phyloP scores from a whole-genome alignment of 2,329 filamentous ascomycete genomes.

The Stylonectria norvegica region DNA sequence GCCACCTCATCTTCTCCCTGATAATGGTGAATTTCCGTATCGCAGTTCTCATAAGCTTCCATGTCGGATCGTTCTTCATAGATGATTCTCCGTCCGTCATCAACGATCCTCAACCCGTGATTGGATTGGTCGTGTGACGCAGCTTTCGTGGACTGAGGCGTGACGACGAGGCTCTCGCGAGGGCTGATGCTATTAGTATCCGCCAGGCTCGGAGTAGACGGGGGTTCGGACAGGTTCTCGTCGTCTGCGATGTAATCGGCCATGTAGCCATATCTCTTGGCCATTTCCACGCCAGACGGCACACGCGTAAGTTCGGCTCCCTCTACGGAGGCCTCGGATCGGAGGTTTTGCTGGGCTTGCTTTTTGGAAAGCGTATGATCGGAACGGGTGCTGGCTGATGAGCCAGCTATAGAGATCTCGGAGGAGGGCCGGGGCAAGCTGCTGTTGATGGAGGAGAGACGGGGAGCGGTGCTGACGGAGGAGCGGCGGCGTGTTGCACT shows the following conservation, averaged over 20 bases:
- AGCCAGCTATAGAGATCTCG: slow-evolving; percentile 18
- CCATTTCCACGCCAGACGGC: slow-evolving; percentile 27
- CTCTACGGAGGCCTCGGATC: slow-evolving; percentile 10
- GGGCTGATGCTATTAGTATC: slow-evolving; percentile 31
- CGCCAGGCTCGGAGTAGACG: slow-evolving; percentile 29
- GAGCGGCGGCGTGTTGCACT: slow-evolving; percentile 7
- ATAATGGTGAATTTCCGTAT: slow-evolving; percentile 22
- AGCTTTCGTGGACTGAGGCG: slow-evolving; percentile 20
- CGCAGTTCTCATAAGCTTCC: slow-evolving; percentile 21
- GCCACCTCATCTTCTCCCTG: slow-evolving; percentile 22
- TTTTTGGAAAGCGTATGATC: slow-evolving; percentile 24
- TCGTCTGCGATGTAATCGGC: slow-evolving; percentile 27
- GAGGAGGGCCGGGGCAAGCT: slow-evolving; percentile 14
- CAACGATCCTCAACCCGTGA: slow-evolving; percentile 25
- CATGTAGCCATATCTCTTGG: slow-evolving; percentile 28
- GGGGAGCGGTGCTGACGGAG: slow-evolving; percentile 8
- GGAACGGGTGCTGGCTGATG: slow-evolving; percentile 21
- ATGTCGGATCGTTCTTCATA: slow-evolving; percentile 25
- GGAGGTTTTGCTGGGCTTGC: slow-evolving; percentile 18
- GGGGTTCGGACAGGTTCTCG: slow-evolving; percentile 28
- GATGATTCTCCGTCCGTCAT: slow-evolving; percentile 27
- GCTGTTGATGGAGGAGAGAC: slow-evolving; percentile 7
- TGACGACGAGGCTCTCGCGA: slow-evolving; percentile 26
- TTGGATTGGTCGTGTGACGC: slow-evolving; percentile 24
- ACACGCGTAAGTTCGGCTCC: slow-evolving; percentile 20